Base-by-base conservation (phyloP, 169 alveolate genomes). In the Plasmodium malariae region DNA sequence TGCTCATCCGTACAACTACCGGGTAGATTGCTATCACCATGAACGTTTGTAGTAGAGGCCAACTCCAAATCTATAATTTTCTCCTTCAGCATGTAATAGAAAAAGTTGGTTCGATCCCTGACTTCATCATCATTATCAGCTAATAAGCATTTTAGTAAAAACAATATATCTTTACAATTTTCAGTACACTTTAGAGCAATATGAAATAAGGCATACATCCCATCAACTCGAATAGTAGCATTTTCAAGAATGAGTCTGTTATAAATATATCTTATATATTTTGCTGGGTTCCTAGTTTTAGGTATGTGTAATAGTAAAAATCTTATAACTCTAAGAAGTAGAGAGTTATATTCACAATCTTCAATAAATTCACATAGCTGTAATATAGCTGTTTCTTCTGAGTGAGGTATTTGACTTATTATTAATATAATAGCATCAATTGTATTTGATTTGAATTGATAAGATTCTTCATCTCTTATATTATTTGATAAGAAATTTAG, bases 291-390 rank as follows among this genome's bases (percentile, higher is more conserved):
- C 49, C 92, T 69, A 1, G 99, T 92, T 67, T 95, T 92, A 6
- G 99, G 99, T 24, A 98, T 97, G 80, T 96, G 96, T 48, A 96
- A 96, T 19, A 98, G 98, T 30, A 98, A 93, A 88, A 97, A 96
- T 93, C 96, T 90, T 49, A 98, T 92, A 21, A 97, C 97, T 88
- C 96, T 92, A 6, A 93, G 91, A 65, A 89, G 94, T 9, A 98
- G 91, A 48, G 95, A 95, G 24, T 98, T 97, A 93, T 96, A 97
- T 80, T 97, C 99, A 78, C 99, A 98, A 92, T 98, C 99, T 93
- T 98, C 99, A 34, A 98, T 98, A 88, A 97, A 97, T 93, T 98
- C 99, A 72, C 99, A 98, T 37, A 96, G 95, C 88, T 96, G 97
- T 14, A 96, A 94, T 24, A 98, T 89, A 19, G 98, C 96, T 45